Percentiles rank a stretch among this genome's conserved stretches.
phyloP scores from a whole-genome alignment of 257 asterid genomes.

The Linderniella brevidens region DNA sequence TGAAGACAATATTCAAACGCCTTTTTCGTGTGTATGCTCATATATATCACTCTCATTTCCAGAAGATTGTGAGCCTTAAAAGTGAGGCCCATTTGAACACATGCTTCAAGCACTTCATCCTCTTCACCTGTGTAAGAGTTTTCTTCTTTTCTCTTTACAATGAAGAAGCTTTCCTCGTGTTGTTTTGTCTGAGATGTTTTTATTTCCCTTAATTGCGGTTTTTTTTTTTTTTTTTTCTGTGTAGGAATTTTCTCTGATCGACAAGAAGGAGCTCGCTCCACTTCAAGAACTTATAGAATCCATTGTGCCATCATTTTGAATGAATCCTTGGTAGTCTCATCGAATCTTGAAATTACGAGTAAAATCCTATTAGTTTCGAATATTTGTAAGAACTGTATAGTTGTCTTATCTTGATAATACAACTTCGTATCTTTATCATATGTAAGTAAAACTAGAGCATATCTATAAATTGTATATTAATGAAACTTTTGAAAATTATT shows the following conservation, averaged over 20 bases:
- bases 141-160: too few species aligned
- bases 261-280: constrained; percentile 6
- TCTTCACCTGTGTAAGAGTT: constrained; percentile 4
- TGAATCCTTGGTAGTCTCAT: too few species aligned
- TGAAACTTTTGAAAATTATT: too few species aligned
- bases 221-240: not conserved
- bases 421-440: too few species aligned
- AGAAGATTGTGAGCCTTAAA: constrained; percentile 5
- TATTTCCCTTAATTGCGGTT: not conserved
- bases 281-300: constrained; percentile 5
- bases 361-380: too few species aligned
- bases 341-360: too few species aligned
- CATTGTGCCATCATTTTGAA: not conserved
- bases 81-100: constrained; percentile 3
- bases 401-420: too few species aligned
- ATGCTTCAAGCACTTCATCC: constrained; percentile 4
- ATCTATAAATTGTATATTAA: too few species aligned
- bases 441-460: too few species aligned
- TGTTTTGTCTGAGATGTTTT: not conserved
- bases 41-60: constrained; percentile 6
- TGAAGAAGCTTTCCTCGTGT: not conserved
- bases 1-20: constrained; percentile 1
- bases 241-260: constrained; percentile 5
- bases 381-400: too few species aligned
- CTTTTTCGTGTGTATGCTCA: constrained; percentile 3